Base-by-base conservation (phyloP, 768 basidiomycete genomes). In the Tephrocybe rancida region DNA sequence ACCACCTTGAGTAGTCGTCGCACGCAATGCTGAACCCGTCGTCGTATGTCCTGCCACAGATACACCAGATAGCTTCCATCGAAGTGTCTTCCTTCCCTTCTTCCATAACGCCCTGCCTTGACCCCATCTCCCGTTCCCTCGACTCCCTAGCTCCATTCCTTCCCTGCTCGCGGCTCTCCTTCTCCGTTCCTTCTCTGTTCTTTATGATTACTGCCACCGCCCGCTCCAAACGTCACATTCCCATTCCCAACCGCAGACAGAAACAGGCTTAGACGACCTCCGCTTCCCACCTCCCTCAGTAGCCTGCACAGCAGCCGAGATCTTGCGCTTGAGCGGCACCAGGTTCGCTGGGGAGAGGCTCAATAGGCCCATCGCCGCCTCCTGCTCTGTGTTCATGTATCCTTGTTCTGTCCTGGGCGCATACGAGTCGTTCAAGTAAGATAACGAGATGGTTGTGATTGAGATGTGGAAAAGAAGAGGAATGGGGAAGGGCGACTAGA, bases 11-110 rank as follows among this genome's bases (percentile, higher is more conserved):
- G 65, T 90, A 92, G 57, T 75, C 70, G 65, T 92, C 91, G 68
- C 90, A 92, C 26, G 86, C 87, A 57, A 91, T 88, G 21, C 84
- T 87, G 67, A 87, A 87, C 13, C 90, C 90, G 64, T 91, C 89
- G 66, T 90, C 90, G 61, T 83, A 77, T 27, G 76, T 70, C 44
- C 79, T 81, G 4, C 83, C 83, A 64, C 90, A 92, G 56, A 88
- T 86, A 62, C 90, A 92, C 41, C 72, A 69, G 51, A 85, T 86
- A 42, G 72, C 67, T 44, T 55, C 52, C 3, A 25, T 42, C 19
- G 27, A 41, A 35, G 19, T 55, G 19, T 48, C 19, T 21, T 42
- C 29, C n/a, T 35, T 19, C 35, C 25, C 22, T 39, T 38, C 19
- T 52, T 5, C 35, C 22, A 41, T 19, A 61, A 30, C 62, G 61